These are phyloP conservation scores for Lepiota venenata DNA, from an alignment of 768 basidiomycete genomes.

Conservation along the genomic window DNA sequence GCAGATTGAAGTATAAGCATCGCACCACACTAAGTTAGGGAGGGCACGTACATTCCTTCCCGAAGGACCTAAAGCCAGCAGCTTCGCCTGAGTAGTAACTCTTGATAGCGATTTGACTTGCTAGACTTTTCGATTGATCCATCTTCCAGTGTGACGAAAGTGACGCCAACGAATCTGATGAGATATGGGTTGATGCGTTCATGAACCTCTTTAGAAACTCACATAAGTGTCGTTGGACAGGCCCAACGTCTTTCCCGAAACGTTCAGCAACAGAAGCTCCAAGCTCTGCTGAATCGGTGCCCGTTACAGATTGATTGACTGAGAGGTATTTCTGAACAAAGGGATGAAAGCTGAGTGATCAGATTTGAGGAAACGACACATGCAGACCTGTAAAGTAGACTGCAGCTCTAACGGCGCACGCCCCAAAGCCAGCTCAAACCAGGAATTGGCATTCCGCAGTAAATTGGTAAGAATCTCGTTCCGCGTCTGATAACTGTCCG, in stretches of 20 bases:
- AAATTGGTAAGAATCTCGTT: slow-evolving; percentile 80
- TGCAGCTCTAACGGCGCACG: slow-evolving; percentile 92
- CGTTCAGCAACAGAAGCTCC: slow-evolving; percentile 89
- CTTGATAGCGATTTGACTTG: slow-evolving; percentile 86
- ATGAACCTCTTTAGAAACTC: slow-evolving; percentile 18
- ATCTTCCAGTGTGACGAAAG: slow-evolving; percentile 59
- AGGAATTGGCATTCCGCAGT: slow-evolving; percentile 68
- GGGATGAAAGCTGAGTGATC: slow-evolving; percentile 1
- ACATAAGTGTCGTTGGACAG: slow-evolving; percentile 76
- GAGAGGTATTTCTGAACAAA: slow-evolving; percentile 80
- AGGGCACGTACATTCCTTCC: slow-evolving; percentile 43
- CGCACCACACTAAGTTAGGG: background rate
- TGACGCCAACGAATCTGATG: slow-evolving; percentile 48
- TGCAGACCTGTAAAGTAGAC: slow-evolving; percentile 80
- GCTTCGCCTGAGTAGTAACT: slow-evolving; percentile 89
- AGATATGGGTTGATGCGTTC: slow-evolving; percentile 7
- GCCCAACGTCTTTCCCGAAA: slow-evolving; percentile 79
- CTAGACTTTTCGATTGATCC: slow-evolving; percentile 78
- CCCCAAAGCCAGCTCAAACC: slow-evolving; percentile 85
- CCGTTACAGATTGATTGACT: slow-evolving; percentile 62
- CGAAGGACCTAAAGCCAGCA: slow-evolving; percentile 73
- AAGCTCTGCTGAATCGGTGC: slow-evolving; percentile 80
- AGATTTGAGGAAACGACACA: slow-evolving; percentile 1
- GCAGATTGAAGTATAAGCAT: slow-evolving; percentile 35
- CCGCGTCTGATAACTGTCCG: slow-evolving; percentile 82